Percentiles rank a stretch among this genome's conserved stretches.
Conservation (phyloP, 1,284 basidiomycete genomes). For the Microbotryum silenes-acaulis region DNA sequence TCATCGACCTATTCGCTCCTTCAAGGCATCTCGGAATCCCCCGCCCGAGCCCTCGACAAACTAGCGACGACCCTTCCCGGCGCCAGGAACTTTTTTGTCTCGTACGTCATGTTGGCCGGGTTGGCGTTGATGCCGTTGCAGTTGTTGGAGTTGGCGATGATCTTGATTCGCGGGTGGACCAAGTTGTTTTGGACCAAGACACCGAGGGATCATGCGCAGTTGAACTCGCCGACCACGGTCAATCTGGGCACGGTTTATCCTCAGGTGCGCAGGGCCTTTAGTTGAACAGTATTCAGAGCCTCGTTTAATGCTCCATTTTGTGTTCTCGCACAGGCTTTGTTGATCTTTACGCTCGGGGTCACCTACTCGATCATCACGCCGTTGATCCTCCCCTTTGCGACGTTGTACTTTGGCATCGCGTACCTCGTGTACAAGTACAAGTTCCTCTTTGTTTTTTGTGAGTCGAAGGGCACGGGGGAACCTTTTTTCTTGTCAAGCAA, state of each 20-base stretch:
- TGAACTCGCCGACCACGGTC: constrained; percentile 95
- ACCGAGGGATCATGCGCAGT: constrained; percentile 85
- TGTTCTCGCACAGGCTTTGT: constrained; percentile 79
- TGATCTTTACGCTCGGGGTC: constrained; percentile 90
- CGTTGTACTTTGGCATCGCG: constrained; percentile 85
- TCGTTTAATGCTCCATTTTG: constrained; percentile 13
- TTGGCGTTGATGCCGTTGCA: constrained; percentile 92
- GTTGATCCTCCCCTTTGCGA: constrained; percentile 85
- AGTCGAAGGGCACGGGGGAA: not conserved
- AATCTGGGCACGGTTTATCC: constrained; percentile 62
- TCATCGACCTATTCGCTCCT: constrained; percentile 43
- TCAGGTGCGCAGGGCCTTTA: constrained; percentile 11
- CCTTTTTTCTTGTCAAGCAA: not conserved
- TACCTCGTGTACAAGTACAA: constrained; percentile 78
- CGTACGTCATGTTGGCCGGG: constrained; percentile 73
- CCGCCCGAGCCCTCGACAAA: constrained; percentile 68
- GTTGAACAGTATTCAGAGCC: not conserved
- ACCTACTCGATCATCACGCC: constrained; percentile 93
- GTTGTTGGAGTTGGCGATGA: constrained; percentile 75
- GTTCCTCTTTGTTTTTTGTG: constrained; percentile 35
- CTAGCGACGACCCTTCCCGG: constrained; percentile 63
- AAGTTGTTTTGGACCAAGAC: constrained; percentile 69
- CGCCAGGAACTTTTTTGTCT: constrained; percentile 79
- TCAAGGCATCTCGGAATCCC: constrained; percentile 71
- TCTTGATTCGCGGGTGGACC: constrained; percentile 65